Conservation (phyloP, 2,329 filamentous ascomycete species). For the Ophiostoma piceae region DNA sequence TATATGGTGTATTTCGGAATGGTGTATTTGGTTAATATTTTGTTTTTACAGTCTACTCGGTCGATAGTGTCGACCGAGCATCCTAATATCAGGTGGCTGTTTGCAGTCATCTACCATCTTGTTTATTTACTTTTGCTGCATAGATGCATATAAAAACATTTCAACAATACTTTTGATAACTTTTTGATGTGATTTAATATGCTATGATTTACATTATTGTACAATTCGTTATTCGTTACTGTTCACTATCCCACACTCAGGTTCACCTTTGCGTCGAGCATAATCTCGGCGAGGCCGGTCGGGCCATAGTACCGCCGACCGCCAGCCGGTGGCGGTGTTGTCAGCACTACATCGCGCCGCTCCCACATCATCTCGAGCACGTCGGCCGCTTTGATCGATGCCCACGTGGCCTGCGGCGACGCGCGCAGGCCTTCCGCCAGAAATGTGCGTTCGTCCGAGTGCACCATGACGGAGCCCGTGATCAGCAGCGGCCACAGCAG, state of each 20-base stretch:
- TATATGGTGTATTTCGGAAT: constrained; percentile 8
- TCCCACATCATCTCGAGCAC: constrained; percentile 26
- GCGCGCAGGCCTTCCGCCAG: constrained; percentile 24
- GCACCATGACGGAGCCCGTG: constrained; percentile 24
- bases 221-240: neutral
- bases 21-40: constrained; percentile 16
- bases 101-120: neutral
- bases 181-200: too few species aligned
- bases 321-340: neutral
- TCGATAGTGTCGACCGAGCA: neutral
- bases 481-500: constrained; percentile 27
- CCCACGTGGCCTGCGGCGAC: constrained; percentile 23
- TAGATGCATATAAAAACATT: neutral
- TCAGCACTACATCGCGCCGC: constrained; percentile 12
- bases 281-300: constrained; percentile 22
- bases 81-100: neutral
- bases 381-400: constrained; percentile 23
- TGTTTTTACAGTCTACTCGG: neutral
- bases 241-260: constrained; percentile 14
- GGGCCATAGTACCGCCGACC: constrained; percentile 22
- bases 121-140: neutral
- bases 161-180: too few species aligned
- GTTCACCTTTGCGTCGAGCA: constrained; percentile 20
- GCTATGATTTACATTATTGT: neutral
- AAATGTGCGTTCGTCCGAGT: constrained; percentile 22